phyloP scores from a whole-genome alignment of 2,329 filamentous ascomycete species.

The Hymenoscyphus infarciens region DNA sequence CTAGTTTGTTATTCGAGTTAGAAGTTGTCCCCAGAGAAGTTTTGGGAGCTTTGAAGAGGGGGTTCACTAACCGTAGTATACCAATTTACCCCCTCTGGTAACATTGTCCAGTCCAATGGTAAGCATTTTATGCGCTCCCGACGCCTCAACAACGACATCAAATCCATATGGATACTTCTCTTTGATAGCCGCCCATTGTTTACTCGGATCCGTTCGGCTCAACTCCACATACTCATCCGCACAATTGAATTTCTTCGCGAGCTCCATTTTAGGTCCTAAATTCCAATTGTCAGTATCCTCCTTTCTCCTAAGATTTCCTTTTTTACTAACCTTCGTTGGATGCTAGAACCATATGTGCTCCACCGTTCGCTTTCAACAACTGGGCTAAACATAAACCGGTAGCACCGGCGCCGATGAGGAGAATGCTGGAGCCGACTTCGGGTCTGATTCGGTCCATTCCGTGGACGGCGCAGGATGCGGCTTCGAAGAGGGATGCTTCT shows the following conservation, averaged over 20 bases:
- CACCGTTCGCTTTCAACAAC: conserved; percentile 20
- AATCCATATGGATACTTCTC: conserved; percentile 22
- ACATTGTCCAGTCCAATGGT: conserved; percentile 20
- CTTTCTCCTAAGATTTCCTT: not conserved
- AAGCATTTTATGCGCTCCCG: conserved; percentile 18
- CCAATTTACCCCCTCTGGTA: conserved; percentile 20
- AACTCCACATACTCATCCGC: conserved; percentile 22
- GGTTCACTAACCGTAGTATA: conserved; percentile 17
- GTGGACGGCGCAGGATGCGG: conserved; percentile 20
- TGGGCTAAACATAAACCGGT: conserved; percentile 20
- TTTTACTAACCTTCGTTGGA: conserved; percentile 13
- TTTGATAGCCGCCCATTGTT: conserved; percentile 22
- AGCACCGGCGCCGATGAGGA: conserved; percentile 19
- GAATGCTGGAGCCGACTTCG: conserved; percentile 22
- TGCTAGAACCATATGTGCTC: conserved; percentile 21
- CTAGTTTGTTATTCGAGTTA: not conserved
- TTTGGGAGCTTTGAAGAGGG: not conserved
- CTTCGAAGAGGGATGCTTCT: conserved; percentile 20
- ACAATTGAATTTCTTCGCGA: conserved; percentile 20
- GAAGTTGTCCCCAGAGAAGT: not conserved
- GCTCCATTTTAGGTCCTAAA: conserved; percentile 17
- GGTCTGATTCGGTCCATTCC: conserved; percentile 23
- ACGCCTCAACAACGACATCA: conserved; percentile 21
- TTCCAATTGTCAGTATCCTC: not conserved
- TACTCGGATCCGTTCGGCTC: conserved; percentile 14